These are phyloP conservation scores for Fomitopsis palustris DNA, from an alignment of 1,284 basidiomycete species.

Conservation along the genomic window DNA sequence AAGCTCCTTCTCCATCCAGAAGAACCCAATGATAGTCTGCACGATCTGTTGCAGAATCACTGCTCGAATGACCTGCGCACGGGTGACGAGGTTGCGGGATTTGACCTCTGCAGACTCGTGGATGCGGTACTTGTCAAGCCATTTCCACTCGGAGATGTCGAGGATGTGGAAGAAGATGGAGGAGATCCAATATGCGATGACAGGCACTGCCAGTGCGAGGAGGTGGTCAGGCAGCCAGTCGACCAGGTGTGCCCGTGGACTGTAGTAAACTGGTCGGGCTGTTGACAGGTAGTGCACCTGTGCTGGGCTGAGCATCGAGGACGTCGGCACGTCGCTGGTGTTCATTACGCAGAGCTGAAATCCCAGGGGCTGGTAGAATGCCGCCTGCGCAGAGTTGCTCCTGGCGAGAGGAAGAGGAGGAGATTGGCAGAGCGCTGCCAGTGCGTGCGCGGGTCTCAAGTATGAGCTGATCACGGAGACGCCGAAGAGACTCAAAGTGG, in stretches of 20 bases:
- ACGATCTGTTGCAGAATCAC: slow-evolving; percentile 55
- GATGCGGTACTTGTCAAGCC: slow-evolving; percentile 83
- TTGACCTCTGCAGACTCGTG: slow-evolving; percentile 86
- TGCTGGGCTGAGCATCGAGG: slow-evolving; percentile 16
- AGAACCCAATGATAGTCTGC: slow-evolving; percentile 76
- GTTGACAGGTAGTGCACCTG: slow-evolving; percentile 25
- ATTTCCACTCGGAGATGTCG: slow-evolving; percentile 73
- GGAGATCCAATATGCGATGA: slow-evolving; percentile 86
- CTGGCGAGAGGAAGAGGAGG: neutral
- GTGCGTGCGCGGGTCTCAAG: neutral
- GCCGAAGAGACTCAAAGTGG: neutral
- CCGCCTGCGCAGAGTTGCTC: neutral
- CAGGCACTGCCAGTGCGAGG: slow-evolving; percentile 72
- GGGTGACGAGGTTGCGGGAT: slow-evolving; percentile 74
- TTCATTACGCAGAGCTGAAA: slow-evolving; percentile 19
- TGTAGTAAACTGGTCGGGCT: slow-evolving; percentile 25
- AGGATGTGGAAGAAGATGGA: slow-evolving; percentile 82
- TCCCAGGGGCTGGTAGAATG: neutral
- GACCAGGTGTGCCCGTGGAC: slow-evolving; percentile 16
- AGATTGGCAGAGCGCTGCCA: neutral
- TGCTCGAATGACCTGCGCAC: slow-evolving; percentile 68
- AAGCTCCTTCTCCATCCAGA: slow-evolving; percentile 62
- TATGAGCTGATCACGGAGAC: slow-evolving; percentile 1
- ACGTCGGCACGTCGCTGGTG: slow-evolving; percentile 8
- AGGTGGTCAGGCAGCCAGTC: slow-evolving; percentile 55